phyloP scores from a whole-genome alignment of 1,139 yeast genomes.

The Debaryomycetaceae sp. region DNA sequence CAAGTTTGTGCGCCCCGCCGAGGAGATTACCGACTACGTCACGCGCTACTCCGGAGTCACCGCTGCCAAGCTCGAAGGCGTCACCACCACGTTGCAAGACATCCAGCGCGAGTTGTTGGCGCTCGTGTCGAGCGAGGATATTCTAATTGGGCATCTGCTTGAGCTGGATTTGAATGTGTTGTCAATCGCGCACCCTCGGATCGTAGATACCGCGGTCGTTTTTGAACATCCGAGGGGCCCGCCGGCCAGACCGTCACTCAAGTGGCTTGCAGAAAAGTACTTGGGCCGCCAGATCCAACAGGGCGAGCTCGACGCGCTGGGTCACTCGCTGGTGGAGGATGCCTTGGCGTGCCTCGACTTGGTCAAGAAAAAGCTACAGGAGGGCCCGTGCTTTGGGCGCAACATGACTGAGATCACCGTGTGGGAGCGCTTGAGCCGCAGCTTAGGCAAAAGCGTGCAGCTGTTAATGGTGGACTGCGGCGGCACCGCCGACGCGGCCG shows the following conservation, averaged over 20 bases:
- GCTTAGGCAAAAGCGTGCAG: constrained; percentile 21
- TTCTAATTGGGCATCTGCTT: constrained; percentile 68
- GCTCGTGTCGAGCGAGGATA: constrained; percentile 43
- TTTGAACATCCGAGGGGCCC: constrained; percentile 77
- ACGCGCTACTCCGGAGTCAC: constrained; percentile 89
- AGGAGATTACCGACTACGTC: constrained; percentile 69
- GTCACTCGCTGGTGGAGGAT: constrained; percentile 89
- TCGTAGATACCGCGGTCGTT: constrained; percentile 64
- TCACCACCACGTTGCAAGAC: constrained; percentile 62
- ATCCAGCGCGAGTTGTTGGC: constrained; percentile 54
- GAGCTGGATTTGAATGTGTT: constrained; percentile 64
- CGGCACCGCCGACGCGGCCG: constrained; percentile 18
- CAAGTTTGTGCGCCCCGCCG: constrained; percentile 71
- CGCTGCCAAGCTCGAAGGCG: constrained; percentile 54
- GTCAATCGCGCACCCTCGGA: constrained; percentile 54
- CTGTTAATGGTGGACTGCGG: constrained; percentile 35
- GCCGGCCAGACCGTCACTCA: constrained; percentile 74
- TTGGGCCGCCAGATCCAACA: constrained; percentile 59
- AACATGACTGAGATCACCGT: constrained; percentile 34
- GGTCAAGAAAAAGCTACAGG: constrained; percentile 59
- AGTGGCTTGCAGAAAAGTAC: constrained; percentile 56
- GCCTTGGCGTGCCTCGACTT: constrained; percentile 77
- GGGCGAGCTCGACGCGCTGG: constrained; percentile 46
- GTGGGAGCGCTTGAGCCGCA: constrained; percentile 21
- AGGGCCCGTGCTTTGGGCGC: constrained; percentile 65